A percentile compares a stretch with the other conserved stretches of the same genome.
Conservation (phyloP, 2,329 filamentous ascomycete genomes). For the Rhynchosporium agropyri region DNA sequence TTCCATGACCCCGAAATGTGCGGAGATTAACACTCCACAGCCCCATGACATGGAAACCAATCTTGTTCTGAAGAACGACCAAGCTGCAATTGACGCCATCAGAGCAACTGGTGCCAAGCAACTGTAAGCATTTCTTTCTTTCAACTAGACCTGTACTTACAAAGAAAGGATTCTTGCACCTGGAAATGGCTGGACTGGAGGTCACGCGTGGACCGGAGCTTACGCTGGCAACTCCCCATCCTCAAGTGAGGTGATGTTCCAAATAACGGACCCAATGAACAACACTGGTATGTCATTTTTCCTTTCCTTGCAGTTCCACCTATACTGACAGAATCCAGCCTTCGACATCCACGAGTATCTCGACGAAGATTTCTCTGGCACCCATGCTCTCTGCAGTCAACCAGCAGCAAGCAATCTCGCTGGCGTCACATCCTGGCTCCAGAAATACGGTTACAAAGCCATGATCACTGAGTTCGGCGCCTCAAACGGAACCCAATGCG, state of each 20-base stretch:
- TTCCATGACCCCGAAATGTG: not conserved
- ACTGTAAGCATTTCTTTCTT: constrained; percentile 36
- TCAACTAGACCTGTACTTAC: not conserved
- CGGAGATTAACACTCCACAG: constrained; percentile 32
- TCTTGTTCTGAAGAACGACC: constrained; percentile 51
- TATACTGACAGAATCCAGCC: constrained; percentile 35
- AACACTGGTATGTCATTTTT: constrained; percentile 44
- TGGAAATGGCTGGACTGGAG: constrained; percentile 53
- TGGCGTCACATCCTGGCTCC: constrained; percentile 50
- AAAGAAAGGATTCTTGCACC: constrained; percentile 48
- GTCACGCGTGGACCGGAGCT: constrained; percentile 50
- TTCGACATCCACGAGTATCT: constrained; percentile 57
- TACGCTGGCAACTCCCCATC: constrained; percentile 43
- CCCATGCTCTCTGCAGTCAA: constrained; percentile 47
- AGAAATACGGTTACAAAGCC: constrained; percentile 50
- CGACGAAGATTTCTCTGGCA: constrained; percentile 51
- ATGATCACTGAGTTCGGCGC: constrained; percentile 55
- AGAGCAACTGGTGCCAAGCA: constrained; percentile 49
- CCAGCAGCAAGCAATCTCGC: constrained; percentile 46
- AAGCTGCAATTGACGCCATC: constrained; percentile 51
- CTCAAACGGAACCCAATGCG: constrained; percentile 48
- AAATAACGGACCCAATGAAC: constrained; percentile 50
- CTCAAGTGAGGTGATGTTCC: constrained; percentile 46
- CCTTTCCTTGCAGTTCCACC: not conserved
- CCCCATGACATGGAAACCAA: constrained; percentile 53